Base-by-base conservation (phyloP, 1,284 basidiomycete species). In the Boletellus sp. region DNA sequence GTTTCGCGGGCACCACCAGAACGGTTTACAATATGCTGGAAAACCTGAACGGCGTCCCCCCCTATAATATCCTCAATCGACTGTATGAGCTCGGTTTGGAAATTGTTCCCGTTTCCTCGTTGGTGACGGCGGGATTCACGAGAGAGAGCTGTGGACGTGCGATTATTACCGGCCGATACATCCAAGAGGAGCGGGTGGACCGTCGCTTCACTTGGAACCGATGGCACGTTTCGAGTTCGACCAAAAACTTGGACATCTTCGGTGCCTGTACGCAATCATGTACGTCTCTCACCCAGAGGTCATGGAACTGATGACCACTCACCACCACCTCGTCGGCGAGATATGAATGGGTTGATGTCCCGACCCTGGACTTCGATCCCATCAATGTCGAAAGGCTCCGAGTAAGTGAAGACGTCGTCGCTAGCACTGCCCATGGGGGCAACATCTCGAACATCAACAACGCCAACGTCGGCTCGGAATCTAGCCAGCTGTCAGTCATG, bases 101-200 rank as follows among this genome's bases (percentile, higher is more conserved):
- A 63, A 33, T 71, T 72, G 4, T 72, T 74, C 32, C 72, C 69
- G 5, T 73, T 67, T 25, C 80, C 69, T 47, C 83, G 74, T 36
- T 78, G 77, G n/a, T 74, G 60, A 32, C 83, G 78, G 35, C 84
- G 78, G 22, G 76, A 60, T 42, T 69, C 66, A 47, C 84, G 74
- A 36, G 76, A 67, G 48, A 79, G 70, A 32, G 69, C 67, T 11
- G 71, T 50, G 14, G 76, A 65, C 35, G 69, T 57, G 38, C 78
- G 78, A 44, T 71, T 63, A 23, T 71, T 58, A n/a, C 73, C 65
- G 22, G 71, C 70, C 0, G 71, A 64, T 19, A 72, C 73, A 54
- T 95, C 88, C 26, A 89, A 62, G 10, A 96, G 77, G 9, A 96
- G 73, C 3, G 93, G 93, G 63, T 96, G 94, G 0, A 84, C 84